Evolutionary conservation across 257 asterid genomes (phyloP).

Genomic region (Scutellaria galericulata): DNA sequence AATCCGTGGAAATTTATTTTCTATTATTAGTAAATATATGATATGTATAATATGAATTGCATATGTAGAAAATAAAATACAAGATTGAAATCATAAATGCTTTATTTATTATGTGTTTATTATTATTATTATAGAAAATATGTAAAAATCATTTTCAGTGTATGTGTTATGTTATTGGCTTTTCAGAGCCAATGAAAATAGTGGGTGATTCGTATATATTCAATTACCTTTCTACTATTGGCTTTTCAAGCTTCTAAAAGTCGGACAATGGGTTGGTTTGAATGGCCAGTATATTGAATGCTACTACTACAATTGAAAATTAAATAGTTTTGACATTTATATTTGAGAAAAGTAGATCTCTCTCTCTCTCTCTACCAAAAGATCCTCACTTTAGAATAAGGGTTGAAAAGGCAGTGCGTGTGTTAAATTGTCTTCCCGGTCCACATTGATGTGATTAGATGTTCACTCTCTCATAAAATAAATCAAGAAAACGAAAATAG

Average conservation of each 20-base stretch:
- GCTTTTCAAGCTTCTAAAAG: conserved; percentile 15
- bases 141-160: neutral
- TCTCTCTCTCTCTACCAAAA: neutral
- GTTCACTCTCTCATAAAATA: neutral
- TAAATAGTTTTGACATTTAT: neutral
- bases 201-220: conserved; percentile 7
- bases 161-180: neutral
- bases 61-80: no score
- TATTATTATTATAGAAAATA: neutral
- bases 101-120: no score
- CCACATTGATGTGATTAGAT: neutral
- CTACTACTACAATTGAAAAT: neutral
- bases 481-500: no score
- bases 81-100: no score
- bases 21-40: no score
- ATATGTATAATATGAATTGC: no score
- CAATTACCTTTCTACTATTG: neutral
- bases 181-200: neutral
- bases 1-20: no score
- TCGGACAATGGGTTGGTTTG: neutral
- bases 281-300: neutral
- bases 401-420: neutral
- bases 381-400: neutral
- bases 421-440: neutral
- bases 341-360: neutral